Base-by-base conservation (phyloP, 371 early-diverging fungal genomes). In the Mortierella sp. region DNA sequence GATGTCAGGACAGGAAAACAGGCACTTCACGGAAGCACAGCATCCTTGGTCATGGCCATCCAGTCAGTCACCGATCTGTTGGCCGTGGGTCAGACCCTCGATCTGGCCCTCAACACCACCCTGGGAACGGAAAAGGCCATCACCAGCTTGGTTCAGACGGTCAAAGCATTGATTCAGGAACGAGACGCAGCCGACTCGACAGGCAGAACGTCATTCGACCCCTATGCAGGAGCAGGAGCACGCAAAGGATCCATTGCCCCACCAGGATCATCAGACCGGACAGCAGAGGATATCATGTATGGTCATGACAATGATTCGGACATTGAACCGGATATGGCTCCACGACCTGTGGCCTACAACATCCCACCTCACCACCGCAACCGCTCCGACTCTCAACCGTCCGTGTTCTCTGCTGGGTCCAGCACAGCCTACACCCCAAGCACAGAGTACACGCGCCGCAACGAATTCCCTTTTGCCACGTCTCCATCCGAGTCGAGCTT, bases 1-100 rank as follows among this genome's bases (percentile, higher is more conserved):
- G 87, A 88, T 41, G 88, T 88, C 64, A 85, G 87, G 29, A 82
- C 86, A 31, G 82, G 85, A 37, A 89, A 90, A 51, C 88, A 90
- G 59, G 70, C 83, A 7, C 68, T 92, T 39, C 90, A 87, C 79
- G 90, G 90, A 60, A 79, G 82, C 10, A 81, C 91, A n/a, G 88
- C 91, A 0, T 78, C 83, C 21, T 74, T 92, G 13, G 86, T 91
- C 43, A 87, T 85, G 70, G 86, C 86, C 3, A 83, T 88, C 3
- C 88, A 88, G 45, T 71, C 80, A 9, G 82, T 88, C 2, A 88
- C 90, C 1, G 76, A 87, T 56, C 60, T 83, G 6, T 70, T 60
- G 54, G 76, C 76, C 6, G 67, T 57, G 28, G 28, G 45, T 8
- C 51, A 62, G 6, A 61, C 64, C 6, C 47, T 76, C 14, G 76